Conservation (phyloP, 352 stramenopile species). For the Pythium volutum region DNA sequence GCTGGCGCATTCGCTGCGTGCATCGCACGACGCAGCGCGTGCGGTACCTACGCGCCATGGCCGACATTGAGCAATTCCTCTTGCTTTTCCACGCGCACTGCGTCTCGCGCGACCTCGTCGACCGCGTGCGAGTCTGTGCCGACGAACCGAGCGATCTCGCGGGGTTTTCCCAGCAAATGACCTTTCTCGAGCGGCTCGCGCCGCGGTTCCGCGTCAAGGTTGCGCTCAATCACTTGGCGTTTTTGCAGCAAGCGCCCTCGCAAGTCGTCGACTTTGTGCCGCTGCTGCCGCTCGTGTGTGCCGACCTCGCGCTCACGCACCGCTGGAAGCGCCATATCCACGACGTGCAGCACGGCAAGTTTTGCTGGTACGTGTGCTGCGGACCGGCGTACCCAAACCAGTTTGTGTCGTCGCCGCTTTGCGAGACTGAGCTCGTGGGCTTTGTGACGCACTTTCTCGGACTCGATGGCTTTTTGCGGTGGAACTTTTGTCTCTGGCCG, state of each 20-base stretch:
- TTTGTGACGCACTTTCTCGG: slow-evolving; percentile 77
- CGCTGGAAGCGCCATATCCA: slow-evolving; percentile 51
- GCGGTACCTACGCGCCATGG: slow-evolving; percentile 49
- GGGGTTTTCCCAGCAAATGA: slow-evolving; percentile 61
- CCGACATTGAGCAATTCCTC: slow-evolving; percentile 64
- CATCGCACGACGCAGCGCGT: slow-evolving; percentile 52
- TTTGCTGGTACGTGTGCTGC: slow-evolving; percentile 85
- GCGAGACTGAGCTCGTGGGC: slow-evolving; percentile 70
- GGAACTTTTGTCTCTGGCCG: slow-evolving; percentile 81
- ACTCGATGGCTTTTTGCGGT: slow-evolving; percentile 78
- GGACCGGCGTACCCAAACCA: slow-evolving; percentile 66
- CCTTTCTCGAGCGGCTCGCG: slow-evolving; percentile 58
- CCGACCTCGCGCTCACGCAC: slow-evolving; percentile 56
- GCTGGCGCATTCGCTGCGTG: slow-evolving; percentile 69
- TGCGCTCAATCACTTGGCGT: slow-evolving; percentile 72
- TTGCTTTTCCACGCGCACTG: slow-evolving; percentile 68
- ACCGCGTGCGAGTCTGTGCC: slow-evolving; percentile 66
- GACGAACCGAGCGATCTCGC: slow-evolving; percentile 59
- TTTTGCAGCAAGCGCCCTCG: slow-evolving; percentile 55
- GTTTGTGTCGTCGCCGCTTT: slow-evolving; percentile 72
- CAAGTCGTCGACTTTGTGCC: slow-evolving; percentile 75
- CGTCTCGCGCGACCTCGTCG: slow-evolving; percentile 45
- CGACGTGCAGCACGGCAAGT: slow-evolving; percentile 43
- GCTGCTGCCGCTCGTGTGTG: slow-evolving; percentile 62
- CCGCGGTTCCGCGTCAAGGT: slow-evolving; percentile 72